phyloP scores from a whole-genome alignment of 31 red algal species.

The Asparagopsis taxiformis region DNA sequence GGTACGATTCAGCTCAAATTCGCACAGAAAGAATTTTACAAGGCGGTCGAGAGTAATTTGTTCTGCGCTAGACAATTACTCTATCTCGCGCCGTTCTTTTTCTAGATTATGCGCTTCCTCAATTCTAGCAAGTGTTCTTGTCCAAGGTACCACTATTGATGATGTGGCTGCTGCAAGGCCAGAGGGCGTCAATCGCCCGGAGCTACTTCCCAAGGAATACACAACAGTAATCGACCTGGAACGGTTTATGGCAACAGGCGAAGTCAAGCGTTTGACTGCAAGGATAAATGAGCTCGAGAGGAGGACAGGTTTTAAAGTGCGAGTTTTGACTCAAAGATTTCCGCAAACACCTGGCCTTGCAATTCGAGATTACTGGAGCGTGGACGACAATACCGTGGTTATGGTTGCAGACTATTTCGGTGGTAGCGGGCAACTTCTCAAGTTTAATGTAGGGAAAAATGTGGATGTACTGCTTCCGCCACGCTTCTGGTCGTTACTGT shows the following conservation, averaged over 20 bases:
- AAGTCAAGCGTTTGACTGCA: slow-evolving; percentile 39
- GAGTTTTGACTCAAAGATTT: slow-evolving; percentile 92
- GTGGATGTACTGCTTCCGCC: slow-evolving; percentile 85
- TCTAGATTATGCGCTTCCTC: neutral
- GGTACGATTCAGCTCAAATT: neutral
- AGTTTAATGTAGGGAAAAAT: slow-evolving; percentile 96
- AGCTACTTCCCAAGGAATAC: slow-evolving; percentile 69
- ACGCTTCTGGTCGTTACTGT: slow-evolving; percentile 86
- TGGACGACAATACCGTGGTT: slow-evolving; percentile 92
- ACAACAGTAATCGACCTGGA: slow-evolving; percentile 91
- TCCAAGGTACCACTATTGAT: neutral
- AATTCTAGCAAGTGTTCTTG: neutral
- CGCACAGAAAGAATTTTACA: no score
- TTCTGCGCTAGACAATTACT: no score
- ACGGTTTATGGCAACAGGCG: slow-evolving; percentile 75
- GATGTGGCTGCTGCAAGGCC: slow-evolving; percentile 35
- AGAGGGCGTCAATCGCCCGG: slow-evolving; percentile 94
- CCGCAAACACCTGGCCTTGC: slow-evolving; percentile 92
- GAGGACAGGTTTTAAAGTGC: slow-evolving; percentile 85
- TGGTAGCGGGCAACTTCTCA: slow-evolving; percentile 85
- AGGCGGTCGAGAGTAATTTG: no score
- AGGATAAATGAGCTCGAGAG: slow-evolving; percentile 74
- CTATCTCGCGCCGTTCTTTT: neutral
- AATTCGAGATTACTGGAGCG: slow-evolving; percentile 95
- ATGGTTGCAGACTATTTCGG: slow-evolving; percentile 98